Evolutionary conservation across 2,329 filamentous ascomycete genomes (phyloP).

Genomic region (Sarocladiaceae sp.): DNA sequence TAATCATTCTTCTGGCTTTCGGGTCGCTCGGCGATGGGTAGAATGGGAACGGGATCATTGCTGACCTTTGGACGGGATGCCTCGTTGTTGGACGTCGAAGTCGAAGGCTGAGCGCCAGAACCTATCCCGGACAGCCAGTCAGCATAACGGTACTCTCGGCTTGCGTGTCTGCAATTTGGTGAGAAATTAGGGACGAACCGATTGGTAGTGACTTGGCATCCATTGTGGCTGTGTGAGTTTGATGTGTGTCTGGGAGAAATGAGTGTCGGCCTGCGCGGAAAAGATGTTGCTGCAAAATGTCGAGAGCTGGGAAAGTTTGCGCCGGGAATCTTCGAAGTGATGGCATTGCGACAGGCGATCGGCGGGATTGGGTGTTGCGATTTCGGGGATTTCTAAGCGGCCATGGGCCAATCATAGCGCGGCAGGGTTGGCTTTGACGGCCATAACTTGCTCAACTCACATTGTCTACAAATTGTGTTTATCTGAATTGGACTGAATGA

Average conservation of each 20-base stretch:
- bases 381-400: conserved; percentile 27
- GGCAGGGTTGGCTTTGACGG: not conserved
- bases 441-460: not conserved
- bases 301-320: conserved; percentile 9
- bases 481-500: no score
- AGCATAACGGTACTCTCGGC: not conserved
- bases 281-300: not conserved
- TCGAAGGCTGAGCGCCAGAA: conserved; percentile 11
- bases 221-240: not conserved
- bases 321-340: conserved; percentile 12
- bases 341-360: conserved; percentile 4
- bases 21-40: not conserved
- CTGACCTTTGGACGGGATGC: conserved; percentile 14
- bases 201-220: conserved; percentile 6
- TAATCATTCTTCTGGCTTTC: not conserved
- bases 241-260: not conserved
- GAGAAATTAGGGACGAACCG: not conserved
- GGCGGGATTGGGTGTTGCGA: not conserved
- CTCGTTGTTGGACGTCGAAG: conserved; percentile 9
- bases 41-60: no score
- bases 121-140: conserved; percentile 10
- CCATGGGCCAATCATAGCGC: conserved; percentile 23
- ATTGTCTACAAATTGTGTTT: no score
- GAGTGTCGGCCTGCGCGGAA: not conserved
- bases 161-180: not conserved